Conservation (phyloP, 352 stramenopile genomes). For the Globisporangium acanthophoron region DNA sequence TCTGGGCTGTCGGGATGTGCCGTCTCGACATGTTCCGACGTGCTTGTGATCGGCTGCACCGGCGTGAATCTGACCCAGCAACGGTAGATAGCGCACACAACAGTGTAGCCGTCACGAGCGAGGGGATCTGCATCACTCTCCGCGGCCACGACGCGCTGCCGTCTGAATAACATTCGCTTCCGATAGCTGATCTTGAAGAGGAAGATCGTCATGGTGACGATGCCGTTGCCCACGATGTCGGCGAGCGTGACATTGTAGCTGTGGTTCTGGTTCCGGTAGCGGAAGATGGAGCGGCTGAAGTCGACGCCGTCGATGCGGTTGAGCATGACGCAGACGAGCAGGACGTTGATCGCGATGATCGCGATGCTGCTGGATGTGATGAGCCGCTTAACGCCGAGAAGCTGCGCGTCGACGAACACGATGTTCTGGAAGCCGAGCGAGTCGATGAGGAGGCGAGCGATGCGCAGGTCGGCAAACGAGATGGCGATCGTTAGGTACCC, state of each 20-base stretch:
- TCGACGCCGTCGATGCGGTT: slow-evolving; percentile 13
- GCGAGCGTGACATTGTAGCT: slow-evolving; percentile 13
- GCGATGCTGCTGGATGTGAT: slow-evolving; percentile 1
- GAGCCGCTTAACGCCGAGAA: slow-evolving; percentile 16
- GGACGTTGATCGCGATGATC: slow-evolving; percentile 15
- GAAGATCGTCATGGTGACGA: slow-evolving; percentile 20
- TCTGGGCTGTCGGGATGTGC: neutral
- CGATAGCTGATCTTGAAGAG: slow-evolving; percentile 24
- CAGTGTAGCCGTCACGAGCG: neutral
- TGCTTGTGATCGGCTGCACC: neutral
- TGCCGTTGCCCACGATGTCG: slow-evolving; percentile 21
- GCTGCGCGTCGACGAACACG: slow-evolving; percentile 24
- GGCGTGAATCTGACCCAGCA: slow-evolving; percentile 3
- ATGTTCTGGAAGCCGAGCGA: slow-evolving; percentile 26
- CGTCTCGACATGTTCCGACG: neutral
- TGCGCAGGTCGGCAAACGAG: slow-evolving; percentile 20
- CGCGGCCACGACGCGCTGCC: neutral
- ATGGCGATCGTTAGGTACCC: slow-evolving; percentile 10
- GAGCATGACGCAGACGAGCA: slow-evolving; percentile 21
- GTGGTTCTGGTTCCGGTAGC: slow-evolving; percentile 12
- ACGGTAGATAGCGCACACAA: slow-evolving; percentile 21
- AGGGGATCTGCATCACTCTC: neutral
- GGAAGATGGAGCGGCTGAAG: slow-evolving; percentile 9
- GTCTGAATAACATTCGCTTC: slow-evolving; percentile 12
- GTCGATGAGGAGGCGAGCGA: slow-evolving; percentile 17